Evolutionary conservation across 192 early-diverging fungal genomes (phyloP), one percentile per base, ranked within the genome.

Genomic region (Irineochytrium annulatum): DNA sequence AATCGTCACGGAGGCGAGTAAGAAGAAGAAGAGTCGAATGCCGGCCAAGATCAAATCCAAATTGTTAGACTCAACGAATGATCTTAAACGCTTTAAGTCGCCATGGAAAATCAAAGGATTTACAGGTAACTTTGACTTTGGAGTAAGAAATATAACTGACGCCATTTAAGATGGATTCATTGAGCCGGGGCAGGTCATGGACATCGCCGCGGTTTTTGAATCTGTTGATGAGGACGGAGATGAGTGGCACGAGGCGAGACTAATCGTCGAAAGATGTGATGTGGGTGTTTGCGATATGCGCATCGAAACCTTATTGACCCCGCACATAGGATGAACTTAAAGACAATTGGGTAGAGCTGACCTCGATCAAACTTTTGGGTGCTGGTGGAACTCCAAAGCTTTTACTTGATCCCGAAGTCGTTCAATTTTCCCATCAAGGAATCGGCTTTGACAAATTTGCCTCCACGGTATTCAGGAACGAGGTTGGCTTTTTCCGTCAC

Each of bases 351-450:
- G 34, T 33, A 3, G 65, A 70, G 20, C 57, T 82, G 1, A 71
- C 76, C 11, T 53, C 68, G 1, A 46, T 82, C 20, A 70, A 73
- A 57, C 58, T 82, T 1, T 31, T 62, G n/a, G 80, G 77, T 17
- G 77, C 75, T 17, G 74, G 65, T 3, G 80, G 80, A 28, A 70
- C 72, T 1, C 77, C 80, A 1, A 73, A 76, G 33, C 74, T 82
- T 19, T 49, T 20, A 0, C 26, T 82, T 22, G 52, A 59, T 20
- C 60, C 73, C 8, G 34, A 53, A 4, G 54, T 57, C 3, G 11
- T 79, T n/a, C 72, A 77, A 39, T 79, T 82, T 69, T 46, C 70
- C 8, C 65, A 75, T 28, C 35, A 48, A 19, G 75, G 68, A 5
- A 59, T 75, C 11, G 72, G 67, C 13, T 43, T 54, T 43, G 30